These are phyloP conservation scores for Pestalotiopsis fici DNA, from an alignment of 2,329 filamentous ascomycete genomes.

Conservation along the genomic window DNA sequence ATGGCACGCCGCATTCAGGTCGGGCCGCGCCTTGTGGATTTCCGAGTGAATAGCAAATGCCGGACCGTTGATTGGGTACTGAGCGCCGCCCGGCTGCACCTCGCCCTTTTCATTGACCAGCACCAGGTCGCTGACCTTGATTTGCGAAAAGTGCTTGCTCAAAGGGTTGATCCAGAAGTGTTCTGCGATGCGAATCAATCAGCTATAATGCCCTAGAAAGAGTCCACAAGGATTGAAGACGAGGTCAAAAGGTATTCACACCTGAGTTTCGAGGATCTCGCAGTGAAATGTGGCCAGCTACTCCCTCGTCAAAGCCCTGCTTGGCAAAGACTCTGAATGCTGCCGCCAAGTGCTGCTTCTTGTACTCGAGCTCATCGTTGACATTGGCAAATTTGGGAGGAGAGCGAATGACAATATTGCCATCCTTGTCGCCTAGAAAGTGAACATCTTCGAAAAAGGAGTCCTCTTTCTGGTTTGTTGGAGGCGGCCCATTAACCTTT, in stretches of 20 bases:
- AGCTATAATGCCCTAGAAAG: background rate
- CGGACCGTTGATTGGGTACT: constrained; percentile 17
- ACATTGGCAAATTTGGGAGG: background rate
- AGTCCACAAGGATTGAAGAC: too few species aligned
- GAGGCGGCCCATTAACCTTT: background rate
- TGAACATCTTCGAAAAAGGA: constrained; percentile 2
- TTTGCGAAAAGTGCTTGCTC: constrained; percentile 11
- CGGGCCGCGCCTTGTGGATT: constrained; percentile 58
- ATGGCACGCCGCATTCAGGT: constrained; percentile 60
- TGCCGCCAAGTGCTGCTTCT: constrained; percentile 5
- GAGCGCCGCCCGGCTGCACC: constrained; percentile 5
- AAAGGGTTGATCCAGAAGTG: constrained; percentile 11
- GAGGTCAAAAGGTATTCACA: background rate
- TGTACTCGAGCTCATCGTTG: constrained; percentile 4
- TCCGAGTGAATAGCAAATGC: constrained; percentile 64
- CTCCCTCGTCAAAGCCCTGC: constrained; percentile 8
- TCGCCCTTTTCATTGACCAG: constrained; percentile 10
- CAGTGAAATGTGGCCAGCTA: constrained; percentile 5
- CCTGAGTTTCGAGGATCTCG: constrained; percentile 6
- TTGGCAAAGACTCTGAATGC: constrained; percentile 7
- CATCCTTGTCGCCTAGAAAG: constrained; percentile 5
- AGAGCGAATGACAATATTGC: background rate
- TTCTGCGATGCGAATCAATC: background rate
- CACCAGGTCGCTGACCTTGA: constrained; percentile 11
- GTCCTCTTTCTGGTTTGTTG: background rate